These are phyloP conservation scores for Casuarina cunninghamiana DNA, from an alignment of 306 rosid genomes.

Conservation along the genomic window DNA sequence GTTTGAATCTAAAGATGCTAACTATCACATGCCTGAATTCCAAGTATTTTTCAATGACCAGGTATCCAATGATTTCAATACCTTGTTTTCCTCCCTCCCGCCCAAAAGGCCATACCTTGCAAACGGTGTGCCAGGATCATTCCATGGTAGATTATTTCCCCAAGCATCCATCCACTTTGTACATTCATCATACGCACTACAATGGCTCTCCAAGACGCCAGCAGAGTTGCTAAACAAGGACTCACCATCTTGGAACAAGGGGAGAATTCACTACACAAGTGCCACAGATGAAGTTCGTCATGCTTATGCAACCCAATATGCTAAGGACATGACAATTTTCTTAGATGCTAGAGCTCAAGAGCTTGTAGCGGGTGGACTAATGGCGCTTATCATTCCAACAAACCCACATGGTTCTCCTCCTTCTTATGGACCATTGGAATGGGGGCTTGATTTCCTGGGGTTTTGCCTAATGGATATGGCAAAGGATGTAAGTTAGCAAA, in stretches of 20 bases:
- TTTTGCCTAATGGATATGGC: constrained; percentile 11
- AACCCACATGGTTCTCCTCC: not conserved
- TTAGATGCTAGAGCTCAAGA: constrained; percentile 1
- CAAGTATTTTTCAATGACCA: constrained; percentile 29
- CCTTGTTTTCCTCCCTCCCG: constrained; percentile 29
- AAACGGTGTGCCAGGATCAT: constrained; percentile 26
- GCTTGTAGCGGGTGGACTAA: constrained; percentile 1
- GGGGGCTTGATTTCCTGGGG: constrained; percentile 5
- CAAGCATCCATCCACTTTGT: constrained; percentile 16
- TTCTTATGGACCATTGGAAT: not conserved
- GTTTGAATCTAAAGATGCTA: not conserved
- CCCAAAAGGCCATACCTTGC: constrained; percentile 18
- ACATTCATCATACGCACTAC: constrained; percentile 25
- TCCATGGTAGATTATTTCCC: constrained; percentile 22
- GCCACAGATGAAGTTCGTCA: constrained; percentile 6
- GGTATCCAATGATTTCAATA: constrained; percentile 27
- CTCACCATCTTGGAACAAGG: constrained; percentile 25
- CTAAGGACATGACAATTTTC: not conserved
- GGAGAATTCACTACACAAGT: constrained; percentile 14
- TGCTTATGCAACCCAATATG: constrained; percentile 3
- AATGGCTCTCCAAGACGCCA: constrained; percentile 24
- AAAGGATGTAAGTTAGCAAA: constrained; percentile 2
- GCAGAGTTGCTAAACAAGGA: constrained; percentile 14
- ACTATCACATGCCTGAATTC: constrained; percentile 13
- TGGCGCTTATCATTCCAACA: constrained; percentile 2